Evolutionary conservation across 2,329 filamentous ascomycete genomes (phyloP).

Genomic region (Drechslerella dactyloides): DNA sequence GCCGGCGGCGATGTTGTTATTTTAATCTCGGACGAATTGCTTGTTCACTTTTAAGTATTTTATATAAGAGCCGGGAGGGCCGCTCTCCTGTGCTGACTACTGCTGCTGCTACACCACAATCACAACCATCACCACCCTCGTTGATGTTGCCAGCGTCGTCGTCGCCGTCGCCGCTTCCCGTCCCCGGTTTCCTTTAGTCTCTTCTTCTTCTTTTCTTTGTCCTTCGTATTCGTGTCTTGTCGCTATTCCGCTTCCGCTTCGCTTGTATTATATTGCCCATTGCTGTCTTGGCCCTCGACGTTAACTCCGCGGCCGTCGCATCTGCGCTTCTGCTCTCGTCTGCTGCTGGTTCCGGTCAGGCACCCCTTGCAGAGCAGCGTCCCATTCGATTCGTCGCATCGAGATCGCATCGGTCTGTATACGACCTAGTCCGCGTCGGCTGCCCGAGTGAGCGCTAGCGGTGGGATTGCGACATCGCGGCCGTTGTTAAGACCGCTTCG

Average conservation of each 20-base stretch:
- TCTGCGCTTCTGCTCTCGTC: background rate
- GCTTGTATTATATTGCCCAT: constrained; percentile 3
- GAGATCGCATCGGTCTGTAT: background rate
- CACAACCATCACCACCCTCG: too few species aligned
- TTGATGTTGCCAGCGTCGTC: too few species aligned
- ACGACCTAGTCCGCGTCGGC: background rate
- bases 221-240: background rate
- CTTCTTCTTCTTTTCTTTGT: background rate
- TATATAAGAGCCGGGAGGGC: too few species aligned
- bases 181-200: too few species aligned
- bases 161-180: too few species aligned
- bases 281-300: background rate
- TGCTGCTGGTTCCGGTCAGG: background rate
- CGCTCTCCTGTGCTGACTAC: too few species aligned
- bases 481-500: constrained; percentile 10
- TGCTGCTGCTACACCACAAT: too few species aligned
- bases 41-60: too few species aligned
- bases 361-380: background rate
- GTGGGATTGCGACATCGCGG: constrained; percentile 41
- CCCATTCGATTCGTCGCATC: background rate
- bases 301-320: background rate
- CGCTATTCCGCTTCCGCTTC: background rate
- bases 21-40: too few species aligned
- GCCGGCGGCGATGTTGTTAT: too few species aligned
- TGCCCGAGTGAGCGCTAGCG: background rate